These are phyloP conservation scores for Penicillium brasilianum DNA, from an alignment of 2,329 filamentous ascomycete species.

Conservation along the genomic window DNA sequence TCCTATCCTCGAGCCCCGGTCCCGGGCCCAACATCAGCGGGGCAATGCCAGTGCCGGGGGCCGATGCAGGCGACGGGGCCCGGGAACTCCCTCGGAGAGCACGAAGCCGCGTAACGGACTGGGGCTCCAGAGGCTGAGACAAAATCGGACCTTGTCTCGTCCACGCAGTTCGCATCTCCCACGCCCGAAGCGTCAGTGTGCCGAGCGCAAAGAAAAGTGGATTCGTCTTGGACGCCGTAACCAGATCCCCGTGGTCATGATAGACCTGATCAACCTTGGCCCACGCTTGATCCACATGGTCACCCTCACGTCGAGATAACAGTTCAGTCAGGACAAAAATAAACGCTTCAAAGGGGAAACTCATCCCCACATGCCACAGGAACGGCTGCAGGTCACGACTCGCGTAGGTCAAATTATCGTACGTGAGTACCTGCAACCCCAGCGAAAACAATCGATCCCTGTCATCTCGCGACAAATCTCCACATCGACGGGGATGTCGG, in stretches of 20 bases:
- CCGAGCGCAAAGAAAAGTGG: constrained; percentile 4
- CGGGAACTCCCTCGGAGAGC: not conserved
- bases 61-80: not conserved
- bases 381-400: not conserved
- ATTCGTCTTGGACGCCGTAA: constrained; percentile 11
- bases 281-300: constrained; percentile 10
- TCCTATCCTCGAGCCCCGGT: not conserved
- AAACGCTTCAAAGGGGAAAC: constrained; percentile 1
- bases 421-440: not conserved
- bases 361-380: not conserved
- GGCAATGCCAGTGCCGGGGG: not conserved
- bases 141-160: not conserved
- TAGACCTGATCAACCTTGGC: constrained; percentile 11
- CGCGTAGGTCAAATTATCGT: not conserved
- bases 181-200: not conserved
- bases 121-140: not conserved
- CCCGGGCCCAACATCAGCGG: not conserved
- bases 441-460: not conserved
- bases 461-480: not conserved
- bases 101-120: not conserved
- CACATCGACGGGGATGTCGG: not conserved
- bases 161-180: not conserved
- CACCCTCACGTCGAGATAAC: not conserved
- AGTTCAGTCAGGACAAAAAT: not conserved
- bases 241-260: constrained; percentile 9